Base-by-base conservation (phyloP, 441 rosid species). In the Corymbia citriodora region DNA sequence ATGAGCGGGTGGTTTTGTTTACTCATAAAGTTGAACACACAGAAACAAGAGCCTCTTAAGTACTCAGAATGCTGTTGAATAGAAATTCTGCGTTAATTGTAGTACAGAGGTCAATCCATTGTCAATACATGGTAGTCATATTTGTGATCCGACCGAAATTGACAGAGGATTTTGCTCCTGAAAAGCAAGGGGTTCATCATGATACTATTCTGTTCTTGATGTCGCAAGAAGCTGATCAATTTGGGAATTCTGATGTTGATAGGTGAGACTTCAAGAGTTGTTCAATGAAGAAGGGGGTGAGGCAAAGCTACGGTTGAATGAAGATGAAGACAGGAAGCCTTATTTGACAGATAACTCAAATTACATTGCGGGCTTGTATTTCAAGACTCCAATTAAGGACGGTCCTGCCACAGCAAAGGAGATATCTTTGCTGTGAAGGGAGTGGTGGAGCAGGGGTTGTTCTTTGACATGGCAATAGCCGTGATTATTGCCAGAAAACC, bases 371-470 rank as follows among this genome's bases (percentile, higher is more conserved):
- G 52, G 1, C 52, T 49, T 10, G 52, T 49, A 49, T 49, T 10
- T 49, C 52, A 49, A 49, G 52, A 49, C 52, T 49, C 52, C 52
- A 49, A 49, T 49, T 49, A 4, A 49, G 79, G 54, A 36, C 29
- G 33, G 55, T 21, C 88, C 94, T 17, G 94, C 94, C 0, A 98
- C 99, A 19, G 98, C 95, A 68, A 95, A 92, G 90, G 99, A 95
- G 92, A 97, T 97, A 54, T 94, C 93, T 13, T 93, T 92, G 79
- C 91, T 96, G 88, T 96, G 88, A 96, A 96, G 89, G 99, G 99
- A 4, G 99, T 97, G 5, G 98, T 97, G 88, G 99, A 97, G 92
- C 99, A 97, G 61, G 98, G 98, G 0, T 91, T 97, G 95, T 96
- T 97, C 87, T 91, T 97, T 91, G 96, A 98, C 68, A 97, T 96